phyloP scores from a whole-genome alignment of 331 rosid species.

The Malus hybrid region DNA sequence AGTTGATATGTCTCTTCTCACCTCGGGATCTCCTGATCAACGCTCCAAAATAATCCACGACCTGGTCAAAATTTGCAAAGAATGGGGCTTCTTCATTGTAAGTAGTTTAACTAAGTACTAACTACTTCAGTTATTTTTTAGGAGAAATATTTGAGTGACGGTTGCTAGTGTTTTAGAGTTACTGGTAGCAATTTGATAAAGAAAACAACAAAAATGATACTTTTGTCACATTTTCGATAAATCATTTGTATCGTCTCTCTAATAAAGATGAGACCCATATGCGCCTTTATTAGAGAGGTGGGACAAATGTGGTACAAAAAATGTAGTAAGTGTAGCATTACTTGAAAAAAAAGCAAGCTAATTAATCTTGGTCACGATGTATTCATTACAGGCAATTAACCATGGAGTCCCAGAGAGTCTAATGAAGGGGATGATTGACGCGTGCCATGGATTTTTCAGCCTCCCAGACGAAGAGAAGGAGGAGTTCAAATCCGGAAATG shows the following conservation, averaged over 20 bases:
- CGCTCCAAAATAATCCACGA: not conserved
- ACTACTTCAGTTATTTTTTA: too few relatives aligned
- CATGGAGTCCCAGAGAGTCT: not conserved
- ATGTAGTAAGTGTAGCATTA: not conserved
- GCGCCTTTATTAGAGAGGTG: too few relatives aligned
- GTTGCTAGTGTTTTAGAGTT: not conserved
- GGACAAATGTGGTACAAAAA: not conserved
- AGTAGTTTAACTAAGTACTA: not conserved
- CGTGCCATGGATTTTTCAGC: constrained; percentile 13
- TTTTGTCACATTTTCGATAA: too few relatives aligned
- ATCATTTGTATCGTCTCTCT: too few relatives aligned
- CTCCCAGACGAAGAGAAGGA: constrained; percentile 20
- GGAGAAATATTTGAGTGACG: too few relatives aligned
- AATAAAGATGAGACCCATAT: too few relatives aligned
- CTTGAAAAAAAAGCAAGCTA: too few relatives aligned
- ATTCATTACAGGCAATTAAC: not conserved
- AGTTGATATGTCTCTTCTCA: too few relatives aligned
- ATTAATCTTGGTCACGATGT: not conserved
- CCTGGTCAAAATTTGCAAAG: too few relatives aligned
- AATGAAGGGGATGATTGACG: constrained; percentile 9
- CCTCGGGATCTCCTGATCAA: too few relatives aligned
- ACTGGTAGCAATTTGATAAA: too few relatives aligned
- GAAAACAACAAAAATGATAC: too few relatives aligned
- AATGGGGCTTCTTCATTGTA: not conserved
- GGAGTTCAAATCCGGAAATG: not conserved